phyloP scores from a whole-genome alignment of 2,329 filamentous ascomycete species.

The Cytospora piceae region DNA sequence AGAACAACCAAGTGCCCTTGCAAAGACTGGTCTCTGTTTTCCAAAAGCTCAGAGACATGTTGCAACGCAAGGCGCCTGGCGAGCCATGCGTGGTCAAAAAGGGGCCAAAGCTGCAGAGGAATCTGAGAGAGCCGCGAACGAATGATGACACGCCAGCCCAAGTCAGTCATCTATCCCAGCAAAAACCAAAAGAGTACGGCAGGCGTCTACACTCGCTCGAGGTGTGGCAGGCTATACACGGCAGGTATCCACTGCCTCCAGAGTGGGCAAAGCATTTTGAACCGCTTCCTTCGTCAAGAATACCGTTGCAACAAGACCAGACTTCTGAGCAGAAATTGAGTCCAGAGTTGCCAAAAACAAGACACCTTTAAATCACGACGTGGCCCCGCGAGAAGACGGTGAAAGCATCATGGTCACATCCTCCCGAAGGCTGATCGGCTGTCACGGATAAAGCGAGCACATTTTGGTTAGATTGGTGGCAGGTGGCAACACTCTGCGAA shows the following conservation, averaged over 20 bases:
- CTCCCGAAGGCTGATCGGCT: no score
- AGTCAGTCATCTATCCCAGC: not conserved
- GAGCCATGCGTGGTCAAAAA: not conserved
- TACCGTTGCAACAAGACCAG: not conserved
- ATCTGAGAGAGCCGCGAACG: not conserved
- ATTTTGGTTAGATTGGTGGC: no score
- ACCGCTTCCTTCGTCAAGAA: not conserved
- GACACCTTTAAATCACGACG: not conserved
- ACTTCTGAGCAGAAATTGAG: not conserved
- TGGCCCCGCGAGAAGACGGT: no score
- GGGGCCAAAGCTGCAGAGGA: not conserved
- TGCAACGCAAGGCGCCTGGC: not conserved
- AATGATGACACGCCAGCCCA: no score
- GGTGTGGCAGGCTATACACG: slow-evolving; percentile 1
- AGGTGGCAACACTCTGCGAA: no score
- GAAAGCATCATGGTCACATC: no score
- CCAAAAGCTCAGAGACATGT: not conserved
- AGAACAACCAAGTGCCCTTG: not conserved
- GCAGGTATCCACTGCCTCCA: slow-evolving; percentile 2
- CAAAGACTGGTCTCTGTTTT: not conserved
- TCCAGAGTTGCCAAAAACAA: not conserved
- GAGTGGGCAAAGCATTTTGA: not conserved
- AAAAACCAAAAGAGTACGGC: not conserved
- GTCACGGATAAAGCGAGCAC: no score
- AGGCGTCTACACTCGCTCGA: not conserved